Base-by-base conservation (phyloP, 2,329 filamentous ascomycete species). In the Ilyonectria destructans region DNA sequence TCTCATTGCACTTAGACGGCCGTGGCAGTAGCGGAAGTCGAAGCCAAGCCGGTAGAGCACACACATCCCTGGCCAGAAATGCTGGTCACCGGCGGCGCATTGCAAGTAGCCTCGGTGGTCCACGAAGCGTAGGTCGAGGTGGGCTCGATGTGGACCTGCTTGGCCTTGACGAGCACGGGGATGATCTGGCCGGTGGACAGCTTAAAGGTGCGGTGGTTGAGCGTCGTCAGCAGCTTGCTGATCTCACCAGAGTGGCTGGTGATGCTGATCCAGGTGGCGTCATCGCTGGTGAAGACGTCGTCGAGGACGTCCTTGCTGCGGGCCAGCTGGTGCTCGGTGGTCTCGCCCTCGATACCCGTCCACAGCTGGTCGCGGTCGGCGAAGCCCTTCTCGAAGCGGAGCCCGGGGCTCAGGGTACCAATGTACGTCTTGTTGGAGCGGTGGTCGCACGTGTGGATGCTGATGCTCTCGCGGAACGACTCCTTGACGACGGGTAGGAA, bases 161-260 rank as follows among this genome's bases (percentile, higher is more conserved):
- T 84, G 1, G 87, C 90, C 79, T 87, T 89, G 37, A 93, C 87
- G 1, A 93, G 83, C 2, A 92, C 89, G 0, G 91, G 91, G 31
- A 93, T 91, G 8, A 91, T 87, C 65, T 90, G 87, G 9, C 92
- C 91, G 0, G 92, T 94, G n/a, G 83, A 83, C 13, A 93, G 82
- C 2, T 82, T 78, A 76, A 93, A 93, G 3, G 80, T 70, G n/a
- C 86, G 85, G 74, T 93, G 91, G 58, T 86, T 86, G 4, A 93
- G 79, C 0, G 89, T 89, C 58, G 82, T 74, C 3, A 91, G 82
- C 26, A 89, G 79, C 61, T 81, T 83, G 12, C 75, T 75, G 71
- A 90, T 89, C 74, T 88, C 85, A 6, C 89, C 90, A 21, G 85
- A 87, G 79, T 92, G 90, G 60, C 84, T 88, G 1, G 88, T 91